Base-by-base conservation (phyloP, 2,329 filamentous ascomycete genomes). In the Botryotinia convoluta region DNA sequence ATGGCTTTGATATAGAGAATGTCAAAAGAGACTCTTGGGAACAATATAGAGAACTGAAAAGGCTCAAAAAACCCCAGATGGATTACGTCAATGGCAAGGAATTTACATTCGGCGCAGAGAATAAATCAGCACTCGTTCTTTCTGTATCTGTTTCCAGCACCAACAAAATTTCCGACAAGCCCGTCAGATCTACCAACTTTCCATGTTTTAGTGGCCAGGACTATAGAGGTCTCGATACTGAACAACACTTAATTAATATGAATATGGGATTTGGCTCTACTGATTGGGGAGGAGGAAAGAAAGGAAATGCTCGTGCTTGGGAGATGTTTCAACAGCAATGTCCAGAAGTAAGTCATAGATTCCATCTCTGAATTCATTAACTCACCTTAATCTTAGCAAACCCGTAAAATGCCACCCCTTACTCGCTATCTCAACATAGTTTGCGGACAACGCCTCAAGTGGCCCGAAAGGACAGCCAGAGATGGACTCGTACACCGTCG, bases 371-470 rank as follows among this genome's bases (percentile, higher is more conserved):
- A n/a, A 3, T 12, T 10, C 20, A 12, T 60, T 9, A 9, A 12
- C 57, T 63, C 26, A 71, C 42, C 22, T 29, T 26, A 3, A 5
- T 18, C 8, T 0, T 12, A 71, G 69, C 35, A 71, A 64, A 48
- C 69, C 6, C 60, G 57, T 5, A 12, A 42, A 20, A 64, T 71
- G 59, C 8, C 14, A 26, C 69, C 69, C 1, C 37, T 71, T 7
- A 71, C 69, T 1, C 69, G 70, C 4, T 72, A 68, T n/a, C 26
- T 72, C 8, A 72, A 72, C 39, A 29, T 72, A 6, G 39, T 68
- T 6, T 72, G 70, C 2, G 70, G 70, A n/a, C 70, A 60, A 22
- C 35, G 26, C 0, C 70, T 72, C 29, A 4, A 16, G 7, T 72
- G 62, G 39, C 70, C 70, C 12, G 29, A 42, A 32, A 60, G 16